Base-by-base conservation (phyloP, 495 filamentous ascomycete genomes). In the Bathelium albidoporum region DNA sequence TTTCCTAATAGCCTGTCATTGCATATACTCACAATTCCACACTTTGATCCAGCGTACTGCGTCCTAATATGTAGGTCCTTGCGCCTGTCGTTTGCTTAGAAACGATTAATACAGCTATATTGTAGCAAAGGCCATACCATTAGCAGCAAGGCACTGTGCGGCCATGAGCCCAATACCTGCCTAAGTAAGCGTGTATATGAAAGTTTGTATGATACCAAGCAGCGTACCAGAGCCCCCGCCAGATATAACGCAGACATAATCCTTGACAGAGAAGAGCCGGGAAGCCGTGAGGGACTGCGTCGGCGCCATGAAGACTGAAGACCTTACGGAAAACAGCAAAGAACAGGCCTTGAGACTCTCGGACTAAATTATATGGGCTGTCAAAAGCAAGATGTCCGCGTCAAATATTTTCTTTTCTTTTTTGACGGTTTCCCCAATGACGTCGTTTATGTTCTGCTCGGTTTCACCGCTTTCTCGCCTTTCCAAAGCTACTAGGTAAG, bases 201-300 rank as follows among this genome's bases (percentile, higher is more conserved):
- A 49, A 18, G 12, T 16, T 10, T 22, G 5, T 16, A 5, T 18
- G 18, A 49, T 55, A 20, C 24, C 24, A 26, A 55, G 26, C 16
- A 55, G 2, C 7, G 24, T 55, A 55, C 49, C 49, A 9, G 49
- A 55, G 9, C 49, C 73, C 18, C 71, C 71, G 64, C 82, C 83
- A n/a, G 83, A 85, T 1, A 86, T 76, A 5, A 88, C 78, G 59
- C 83, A 85, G 22, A 87, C 83, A 68, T 81, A 81, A 62, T 79
- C 83, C 64, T 83, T 80, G 45, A 85, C 78, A 43, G 79, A 77
- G 73, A 89, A 89, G 43, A 87, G 79, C 53, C 80, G 79, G 59
- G 78, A 71, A 53, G 78, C 76, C 64, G 78, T 74, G 62, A 86
- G 75, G 62, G 81, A 39, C 5, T 39, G 34, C 34, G 34, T 39